Evolutionary conservation across 306 rosid species (phyloP), one percentile per base, ranked within the genome.

Genomic region (Urtica urens): DNA sequence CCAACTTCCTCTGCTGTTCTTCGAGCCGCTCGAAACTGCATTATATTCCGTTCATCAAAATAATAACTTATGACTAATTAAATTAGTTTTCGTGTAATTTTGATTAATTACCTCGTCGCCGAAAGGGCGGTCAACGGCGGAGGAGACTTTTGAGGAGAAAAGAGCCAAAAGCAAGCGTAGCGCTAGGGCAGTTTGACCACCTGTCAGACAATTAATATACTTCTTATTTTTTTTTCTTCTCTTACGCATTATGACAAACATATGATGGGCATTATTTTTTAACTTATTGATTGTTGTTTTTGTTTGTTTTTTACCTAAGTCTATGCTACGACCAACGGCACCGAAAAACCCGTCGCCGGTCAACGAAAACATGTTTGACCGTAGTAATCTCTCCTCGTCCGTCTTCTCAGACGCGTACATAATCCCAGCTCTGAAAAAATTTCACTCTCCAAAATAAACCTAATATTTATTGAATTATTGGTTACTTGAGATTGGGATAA

Each of bases 361-460:
- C 72, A 90, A 55, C 45, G 94, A 77, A 55, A 90, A 81, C 95
- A 90, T 75, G 49, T 73, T 84, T 3, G 95, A 84, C 53, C 65
- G 44, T 43, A 90, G 39, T 33, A n/a, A 12, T 27, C 66, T 76
- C 53, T 80, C 71, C 49, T 65, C 79, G 48, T 77, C 79, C 21
- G 53, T 76, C 49, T 77, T 49, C 10, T 60, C 69, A 42, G 74
- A 57, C 27, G 69, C 71, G 57, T 81, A 79, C 97, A 90, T 84
- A 57, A 81, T 84, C 72, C 95, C 97, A 64, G 95, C 95, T 81
- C 95, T 84, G 92, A 77, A 84, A 77, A 70, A n/a, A n/a, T n/a
- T n/a, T n/a, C n/a, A n/a, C n/a, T n/a, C n/a, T n/a, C n/a, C n/a
- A n/a, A n/a, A n/a, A n/a, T n/a, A n/a, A n/a, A n/a, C n/a, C n/a